Base-by-base conservation (phyloP, 2,329 filamentous ascomycete genomes). In the Arthrobotrys iridis region DNA sequence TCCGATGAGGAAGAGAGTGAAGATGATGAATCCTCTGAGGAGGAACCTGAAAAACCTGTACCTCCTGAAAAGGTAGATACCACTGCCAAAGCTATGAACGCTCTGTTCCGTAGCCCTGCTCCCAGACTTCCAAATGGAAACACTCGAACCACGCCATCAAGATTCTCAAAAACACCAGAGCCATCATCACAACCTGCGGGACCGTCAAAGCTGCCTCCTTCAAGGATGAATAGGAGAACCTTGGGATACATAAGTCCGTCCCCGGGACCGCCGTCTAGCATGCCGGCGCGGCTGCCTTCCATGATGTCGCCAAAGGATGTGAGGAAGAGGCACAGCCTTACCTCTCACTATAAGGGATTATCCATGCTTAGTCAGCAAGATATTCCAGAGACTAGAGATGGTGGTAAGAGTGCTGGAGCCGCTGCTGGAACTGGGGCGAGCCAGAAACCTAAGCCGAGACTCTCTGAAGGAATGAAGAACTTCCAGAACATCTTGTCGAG, bases 161-260 rank as follows among this genome's bases (percentile, higher is more conserved):
- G 68, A 46, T 60, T 43, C 28, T 73, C 68, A 15, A 73, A 65
- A 26, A 73, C 68, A 8, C 68, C 68, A 0, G 68, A 73, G n/a
- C 60, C 68, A 33, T 26, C 20, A 10, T 46, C 26, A 20, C 37
- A 26, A 1, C 8, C 59, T 18, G 50, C 26, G n/a, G 46, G 68
- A 15, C 50, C 52, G 1, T 71, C 66, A 20, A 73, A 65, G 46
- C 35, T 73, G 20, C 68, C 68, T 18, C 52, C 50, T 60, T 73
- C 68, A 22, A 73, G 52, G 52, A 73, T 73, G 68, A 73, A 73
- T 58, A 65, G 68, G 33, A 65, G 59, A 22, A 73, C 68, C 60
- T 57, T 73, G 22, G 68, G 68, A 60, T 62, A 73, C 33, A 73
- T 73, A 48, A 73, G 68, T 41, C 68, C 68, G 30, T 73, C 68